These are phyloP conservation scores for Limnomonas spitsbergensis DNA, from an alignment of 139 green algal species.

Conservation along the genomic window DNA sequence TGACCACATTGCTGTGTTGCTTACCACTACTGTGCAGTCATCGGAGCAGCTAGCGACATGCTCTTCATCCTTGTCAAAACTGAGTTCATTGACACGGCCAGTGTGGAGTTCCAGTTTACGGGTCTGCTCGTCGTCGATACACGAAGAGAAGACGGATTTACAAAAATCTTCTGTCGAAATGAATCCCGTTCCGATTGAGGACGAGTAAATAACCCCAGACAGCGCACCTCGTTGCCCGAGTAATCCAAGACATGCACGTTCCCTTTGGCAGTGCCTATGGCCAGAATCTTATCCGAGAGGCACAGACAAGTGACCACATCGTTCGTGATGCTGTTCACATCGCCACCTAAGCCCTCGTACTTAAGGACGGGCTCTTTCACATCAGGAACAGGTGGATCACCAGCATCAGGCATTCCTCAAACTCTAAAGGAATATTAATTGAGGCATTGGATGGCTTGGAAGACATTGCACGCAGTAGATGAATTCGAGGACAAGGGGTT, in stretches of 20 bases:
- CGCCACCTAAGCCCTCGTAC: conserved; percentile 63
- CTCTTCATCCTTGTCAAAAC: conserved; percentile 77
- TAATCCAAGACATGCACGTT: conserved; percentile 84
- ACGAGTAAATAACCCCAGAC: background rate
- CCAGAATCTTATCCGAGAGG: conserved; percentile 85
- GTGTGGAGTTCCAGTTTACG: conserved; percentile 65
- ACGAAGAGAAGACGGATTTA: too few relatives aligned
- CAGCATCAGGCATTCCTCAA: too few relatives aligned
- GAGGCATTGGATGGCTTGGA: too few relatives aligned
- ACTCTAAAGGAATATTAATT: too few relatives aligned
- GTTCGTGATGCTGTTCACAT: conserved; percentile 49
- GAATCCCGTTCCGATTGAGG: background rate
- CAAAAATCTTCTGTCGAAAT: too few relatives aligned
- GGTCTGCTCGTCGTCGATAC: conserved; percentile 18
- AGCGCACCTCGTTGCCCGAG: conserved; percentile 74
- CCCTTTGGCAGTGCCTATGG: conserved; percentile 73
- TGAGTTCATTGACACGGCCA: conserved; percentile 67
- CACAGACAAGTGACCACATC: conserved; percentile 54
- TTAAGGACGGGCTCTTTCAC: conserved; percentile 76
- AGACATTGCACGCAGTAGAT: too few relatives aligned
- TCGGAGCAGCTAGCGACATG: conserved; percentile 75
- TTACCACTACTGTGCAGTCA: conserved; percentile 75
- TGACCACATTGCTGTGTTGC: too few relatives aligned
- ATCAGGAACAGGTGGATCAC: too few relatives aligned
- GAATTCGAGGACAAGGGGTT: too few relatives aligned